phyloP scores from a whole-genome alignment of 2,329 filamentous ascomycete species.

The Colletotrichum lentis region DNA sequence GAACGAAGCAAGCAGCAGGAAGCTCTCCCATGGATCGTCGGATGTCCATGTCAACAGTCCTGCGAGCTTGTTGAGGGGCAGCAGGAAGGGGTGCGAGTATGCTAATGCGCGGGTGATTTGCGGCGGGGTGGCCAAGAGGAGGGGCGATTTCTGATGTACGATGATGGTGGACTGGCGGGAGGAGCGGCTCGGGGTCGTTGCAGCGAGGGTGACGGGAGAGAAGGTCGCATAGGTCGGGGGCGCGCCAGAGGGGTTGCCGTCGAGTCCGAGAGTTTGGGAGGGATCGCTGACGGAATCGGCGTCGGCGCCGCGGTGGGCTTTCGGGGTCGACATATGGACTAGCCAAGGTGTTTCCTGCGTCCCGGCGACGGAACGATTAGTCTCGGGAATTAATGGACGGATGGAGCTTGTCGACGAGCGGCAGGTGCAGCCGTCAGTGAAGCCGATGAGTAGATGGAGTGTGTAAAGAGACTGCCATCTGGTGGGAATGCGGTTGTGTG shows the following conservation, averaged over 20 bases:
- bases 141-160: conserved; percentile 94
- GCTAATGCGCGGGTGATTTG: conserved; percentile 93
- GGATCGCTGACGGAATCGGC: conserved; percentile 45
- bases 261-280: conserved; percentile 46
- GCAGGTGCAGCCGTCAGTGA: conserved; percentile 8
- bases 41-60: conserved; percentile 94
- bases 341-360: conserved; percentile 59
- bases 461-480: conserved; percentile 6
- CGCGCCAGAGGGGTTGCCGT: conserved; percentile 51
- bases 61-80: conserved; percentile 84
- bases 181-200: conserved; percentile 66
- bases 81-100: conserved; percentile 93
- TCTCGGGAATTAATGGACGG: neutral
- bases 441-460: neutral
- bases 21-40: conserved; percentile 95
- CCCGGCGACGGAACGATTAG: conserved; percentile 39
- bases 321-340: conserved; percentile 60
- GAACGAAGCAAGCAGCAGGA: conserved; percentile 82
- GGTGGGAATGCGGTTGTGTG: neutral
- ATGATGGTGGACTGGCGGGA: conserved; percentile 87
- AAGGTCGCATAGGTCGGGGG: conserved; percentile 87
- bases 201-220: conserved; percentile 80
- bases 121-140: conserved; percentile 91
- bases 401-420: neutral
- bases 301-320: conserved; percentile 49